These are phyloP conservation scores for Fusarium xylarioides DNA, from an alignment of 2,329 filamentous ascomycete species.

Conservation along the genomic window DNA sequence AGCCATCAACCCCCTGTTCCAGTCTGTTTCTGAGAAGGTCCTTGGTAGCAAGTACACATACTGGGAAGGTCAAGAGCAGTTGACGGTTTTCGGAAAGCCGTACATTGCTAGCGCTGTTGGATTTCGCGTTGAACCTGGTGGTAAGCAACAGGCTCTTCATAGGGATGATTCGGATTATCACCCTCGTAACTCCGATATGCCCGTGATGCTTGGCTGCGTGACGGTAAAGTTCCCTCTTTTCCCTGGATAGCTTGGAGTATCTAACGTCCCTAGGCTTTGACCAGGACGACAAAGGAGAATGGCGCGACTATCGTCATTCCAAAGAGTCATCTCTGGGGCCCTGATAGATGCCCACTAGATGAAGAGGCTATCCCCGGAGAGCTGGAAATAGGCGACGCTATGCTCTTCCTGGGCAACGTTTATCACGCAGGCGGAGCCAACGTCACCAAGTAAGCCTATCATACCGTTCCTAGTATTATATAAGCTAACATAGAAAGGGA, in stretches of 20 bases:
- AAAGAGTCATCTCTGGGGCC: background rate
- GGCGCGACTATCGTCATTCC: accelerated
- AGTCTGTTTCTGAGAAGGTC: accelerated
- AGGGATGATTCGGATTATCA: background rate
- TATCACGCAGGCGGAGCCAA: background rate
- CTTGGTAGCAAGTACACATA: background rate
- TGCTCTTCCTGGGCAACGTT: background rate
- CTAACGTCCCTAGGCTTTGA: background rate
- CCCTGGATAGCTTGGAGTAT: accelerated
- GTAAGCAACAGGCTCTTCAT: background rate
- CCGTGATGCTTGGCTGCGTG: accelerated
- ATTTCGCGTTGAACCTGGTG: background rate
- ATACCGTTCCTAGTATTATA: accelerated
- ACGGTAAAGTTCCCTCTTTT: background rate
- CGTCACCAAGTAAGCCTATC: accelerated
- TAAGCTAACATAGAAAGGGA: background rate
- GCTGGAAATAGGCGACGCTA: accelerated
- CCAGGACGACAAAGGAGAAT: accelerated
- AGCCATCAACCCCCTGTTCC: accelerated
- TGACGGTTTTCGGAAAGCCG: background rate
- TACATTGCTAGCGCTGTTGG: background rate
- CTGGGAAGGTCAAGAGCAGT: background rate
- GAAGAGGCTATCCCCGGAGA: background rate
- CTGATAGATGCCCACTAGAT: background rate
- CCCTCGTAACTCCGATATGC: background rate